Percentiles rank a stretch among this genome's conserved stretches.
Conservation (phyloP, 2,329 filamentous ascomycete species). For the Hymenotorrendiella dingleyae region DNA sequence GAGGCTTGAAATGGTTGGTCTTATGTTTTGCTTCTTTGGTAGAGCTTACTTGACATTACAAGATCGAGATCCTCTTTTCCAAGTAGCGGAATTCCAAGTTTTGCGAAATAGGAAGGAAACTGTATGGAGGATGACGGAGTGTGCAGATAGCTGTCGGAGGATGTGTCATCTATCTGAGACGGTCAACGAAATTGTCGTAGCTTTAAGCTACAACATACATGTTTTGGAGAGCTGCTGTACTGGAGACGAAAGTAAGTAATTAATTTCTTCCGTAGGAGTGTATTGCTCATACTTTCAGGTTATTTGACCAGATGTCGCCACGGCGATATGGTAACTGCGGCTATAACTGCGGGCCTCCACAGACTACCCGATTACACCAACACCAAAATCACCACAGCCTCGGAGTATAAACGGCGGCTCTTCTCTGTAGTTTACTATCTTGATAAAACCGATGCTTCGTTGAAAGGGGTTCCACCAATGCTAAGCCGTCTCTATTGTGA, state of each 20-base stretch:
- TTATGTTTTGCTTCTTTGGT: constrained; percentile 27
- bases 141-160: constrained; percentile 23
- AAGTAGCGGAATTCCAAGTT: constrained; percentile 17
- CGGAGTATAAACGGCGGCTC: constrained; percentile 25
- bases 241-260: constrained; percentile 26
- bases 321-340: constrained; percentile 22
- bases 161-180: constrained; percentile 17
- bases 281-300: constrained; percentile 6
- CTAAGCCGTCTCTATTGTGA: constrained; percentile 23
- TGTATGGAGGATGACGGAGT: constrained; percentile 29
- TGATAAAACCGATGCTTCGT: constrained; percentile 23
- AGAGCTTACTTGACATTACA: constrained; percentile 20
- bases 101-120: constrained; percentile 24
- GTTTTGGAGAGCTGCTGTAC: constrained; percentile 20
- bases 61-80: constrained; percentile 25
- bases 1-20: constrained; percentile 26
- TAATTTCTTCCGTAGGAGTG: neutral
- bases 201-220: constrained; percentile 13
- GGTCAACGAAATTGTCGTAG: constrained; percentile 18
- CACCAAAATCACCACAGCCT: constrained; percentile 20
- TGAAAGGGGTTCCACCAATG: constrained; percentile 25
- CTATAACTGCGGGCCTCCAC: constrained; percentile 24
- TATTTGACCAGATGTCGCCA: constrained; percentile 20
- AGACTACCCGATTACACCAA: constrained; percentile 21
- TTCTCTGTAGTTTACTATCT: constrained; percentile 21